Evolutionary conservation across 2,329 filamentous ascomycete species (phyloP), one percentile per base, ranked within the genome.

Genomic region (Septoria petroselini): DNA sequence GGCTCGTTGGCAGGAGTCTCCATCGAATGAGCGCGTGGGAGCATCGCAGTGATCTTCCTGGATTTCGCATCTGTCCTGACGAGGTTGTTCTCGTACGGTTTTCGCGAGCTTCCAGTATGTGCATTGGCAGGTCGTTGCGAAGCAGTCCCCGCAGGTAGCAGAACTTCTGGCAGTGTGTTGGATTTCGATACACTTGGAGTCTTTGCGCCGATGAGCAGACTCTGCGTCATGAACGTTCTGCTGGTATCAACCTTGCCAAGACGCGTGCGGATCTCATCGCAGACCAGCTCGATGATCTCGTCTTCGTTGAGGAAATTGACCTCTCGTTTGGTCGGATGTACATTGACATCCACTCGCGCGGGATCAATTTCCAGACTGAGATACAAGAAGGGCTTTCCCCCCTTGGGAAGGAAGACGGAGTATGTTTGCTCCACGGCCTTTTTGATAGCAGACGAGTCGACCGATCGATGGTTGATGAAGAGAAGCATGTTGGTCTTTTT

Each of bases 301-400:
- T 98, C 93, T 67, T 98, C 93, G 54, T 97, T 95, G 17, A 98
- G 76, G 62, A 98, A 97, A 64, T 97, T 93, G 15, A 98, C 93
- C 66, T 98, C 91, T 42, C 89, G 80, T 69, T 98, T 98, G 0
- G 93, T 98, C 0, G 93, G 93, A 68, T 98, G 93, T 0, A 98
- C 86, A 61, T 98, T 98, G 65, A 98, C 94, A 68, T 98, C 93
- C 3, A 98, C 89, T 45, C 91, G 79, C 19, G 86, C 82, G 1
- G 93, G 91, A 60, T 97, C 91, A 50, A 98, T 95, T 52, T 95
- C 87, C 2, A 98, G 77, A 64, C 85, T 93, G 19, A 98, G 76
- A 65, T 98, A 98, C 50, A 91, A 76, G 66, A 97, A 98, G 0
- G 93, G 93, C 65, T 95, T 93, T 1, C 90, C 89, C 27, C 88